Evolutionary conservation across 805 yeast species (phyloP).

Genomic region (Zygosaccharomyces bisporus): DNA sequence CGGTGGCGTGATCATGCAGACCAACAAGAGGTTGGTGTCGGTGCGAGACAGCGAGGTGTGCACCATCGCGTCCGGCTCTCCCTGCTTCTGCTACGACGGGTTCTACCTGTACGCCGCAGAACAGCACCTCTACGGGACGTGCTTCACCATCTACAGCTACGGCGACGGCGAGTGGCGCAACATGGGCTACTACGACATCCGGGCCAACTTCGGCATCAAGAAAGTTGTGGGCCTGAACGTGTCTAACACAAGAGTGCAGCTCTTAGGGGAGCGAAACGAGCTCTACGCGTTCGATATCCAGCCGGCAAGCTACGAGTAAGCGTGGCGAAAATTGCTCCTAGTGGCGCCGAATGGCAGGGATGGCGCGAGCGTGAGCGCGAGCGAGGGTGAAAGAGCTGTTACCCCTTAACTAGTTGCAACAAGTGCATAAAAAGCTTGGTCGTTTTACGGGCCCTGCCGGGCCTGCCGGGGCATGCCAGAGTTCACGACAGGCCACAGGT

Average conservation of each 20-base stretch:
- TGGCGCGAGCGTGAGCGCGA: too few relatives aligned
- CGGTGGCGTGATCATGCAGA: slow-evolving; percentile 7
- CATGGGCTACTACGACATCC: slow-evolving; percentile 22
- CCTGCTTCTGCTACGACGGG: slow-evolving; percentile 5
- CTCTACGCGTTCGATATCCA: slow-evolving; percentile 4
- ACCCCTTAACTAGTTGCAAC: too few relatives aligned
- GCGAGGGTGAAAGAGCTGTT: too few relatives aligned
- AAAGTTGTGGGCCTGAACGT: slow-evolving; percentile 14
- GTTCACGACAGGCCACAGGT: too few relatives aligned
- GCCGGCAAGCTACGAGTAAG: not conserved
- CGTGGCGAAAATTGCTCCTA: not conserved
- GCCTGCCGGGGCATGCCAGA: too few relatives aligned
- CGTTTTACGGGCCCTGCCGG: too few relatives aligned
- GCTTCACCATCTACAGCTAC: slow-evolving; percentile 17
- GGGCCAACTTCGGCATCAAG: slow-evolving; percentile 21
- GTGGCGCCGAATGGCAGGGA: too few relatives aligned
- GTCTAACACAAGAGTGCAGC: slow-evolving; percentile 1
- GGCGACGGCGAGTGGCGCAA: slow-evolving; percentile 19
- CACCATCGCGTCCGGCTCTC: slow-evolving; percentile 8
- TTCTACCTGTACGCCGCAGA: slow-evolving; percentile 15
- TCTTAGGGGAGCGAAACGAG: slow-evolving; percentile 3
- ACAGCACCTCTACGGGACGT: slow-evolving; percentile 24
- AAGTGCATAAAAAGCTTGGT: too few relatives aligned
- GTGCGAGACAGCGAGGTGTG: slow-evolving; percentile 6
- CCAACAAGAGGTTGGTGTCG: slow-evolving; percentile 8